Base-by-base conservation (phyloP, 1,139 yeast species). In the Scheffersomyces stambukii region DNA sequence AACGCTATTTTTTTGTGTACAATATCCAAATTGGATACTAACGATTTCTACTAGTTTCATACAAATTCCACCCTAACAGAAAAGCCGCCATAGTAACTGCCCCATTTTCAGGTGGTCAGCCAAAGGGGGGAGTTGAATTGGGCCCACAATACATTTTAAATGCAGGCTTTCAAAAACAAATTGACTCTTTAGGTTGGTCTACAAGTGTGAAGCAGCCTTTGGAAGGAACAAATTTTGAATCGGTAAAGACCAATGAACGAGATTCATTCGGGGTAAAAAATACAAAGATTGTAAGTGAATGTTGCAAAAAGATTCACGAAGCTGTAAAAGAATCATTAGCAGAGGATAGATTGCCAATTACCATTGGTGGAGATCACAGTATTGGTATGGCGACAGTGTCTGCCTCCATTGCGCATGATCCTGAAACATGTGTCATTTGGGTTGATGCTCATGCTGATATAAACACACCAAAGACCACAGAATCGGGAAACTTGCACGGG, bases 381-480 rank as follows among this genome's bases (percentile, higher is more conserved):
- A 82, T 91, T 42, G 97, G 95, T 32, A 86, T 91, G 48, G 96
- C 95, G 28, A 88, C 97, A 6, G 81, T 89, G 21, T 70, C 86
- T 21, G 98, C 94, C 8, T 83, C 89, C 26, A 70, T 86, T 44
- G 75, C 75, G 17, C 74, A 77, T 40, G 69, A 83, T 54, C 96
- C 96, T 13, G 85, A 88, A 42, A 88, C 95, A 16, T 86, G 95
- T 50, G 70, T 91, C 27, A 56, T 91, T 41, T 91, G 98, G 98
- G 82, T 91, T 43, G 98, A 91, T 59, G 98, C 98, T 1, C 98
- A 91, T 53, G 96, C 97, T 19, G 98, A 91, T 55, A 80, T 91
- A 51, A 91, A 91, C 64, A 82, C 96, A 2, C 88, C 96, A n/a
- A 68, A 67, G 27, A 77, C 89, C 9, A 80, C 97, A 5, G 82